phyloP scores from a whole-genome alignment of 371 early-diverging fungal genomes.

The Cokeromyces recurvatus region DNA sequence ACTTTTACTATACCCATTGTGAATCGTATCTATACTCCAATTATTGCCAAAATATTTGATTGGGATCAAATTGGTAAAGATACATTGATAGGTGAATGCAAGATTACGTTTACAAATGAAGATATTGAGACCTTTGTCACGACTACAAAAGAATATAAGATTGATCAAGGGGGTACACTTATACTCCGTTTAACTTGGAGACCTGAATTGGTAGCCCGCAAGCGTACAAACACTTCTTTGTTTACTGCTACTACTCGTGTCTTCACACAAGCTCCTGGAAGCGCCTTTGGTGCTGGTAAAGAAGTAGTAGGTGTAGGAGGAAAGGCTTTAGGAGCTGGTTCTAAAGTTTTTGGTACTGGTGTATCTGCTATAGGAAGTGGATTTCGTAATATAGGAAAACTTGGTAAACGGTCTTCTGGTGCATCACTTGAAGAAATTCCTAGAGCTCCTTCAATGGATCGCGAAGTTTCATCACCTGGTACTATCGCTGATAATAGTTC shows the following conservation, averaged over 20 bases:
- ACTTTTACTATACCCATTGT: constrained; percentile 64
- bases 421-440: background rate
- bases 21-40: constrained; percentile 43
- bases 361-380: constrained; percentile 34
- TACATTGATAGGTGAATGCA: constrained; percentile 46
- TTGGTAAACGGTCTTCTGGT: constrained; percentile 20
- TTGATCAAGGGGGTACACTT: constrained; percentile 22
- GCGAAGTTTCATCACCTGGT: background rate
- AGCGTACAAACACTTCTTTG: constrained; percentile 30
- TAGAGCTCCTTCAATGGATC: background rate
- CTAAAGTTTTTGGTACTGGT: constrained; percentile 33
- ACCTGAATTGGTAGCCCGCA: constrained; percentile 42
- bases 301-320: constrained; percentile 35
- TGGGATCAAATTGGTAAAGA: constrained; percentile 77
- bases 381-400: constrained; percentile 30
- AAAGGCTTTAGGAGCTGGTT: constrained; percentile 31
- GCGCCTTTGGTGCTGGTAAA: constrained; percentile 34
- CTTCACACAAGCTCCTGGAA: constrained; percentile 35
- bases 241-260: constrained; percentile 41
- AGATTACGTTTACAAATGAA: constrained; percentile 27
- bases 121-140: constrained; percentile 36
- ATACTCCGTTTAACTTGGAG: constrained; percentile 40
- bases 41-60: constrained; percentile 69
- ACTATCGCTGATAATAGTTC: constrained; percentile 8
- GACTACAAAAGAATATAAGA: constrained; percentile 23